These are phyloP conservation scores for Exserohilum rostratum DNA, from an alignment of 2,329 filamentous ascomycete species.

Conservation along the genomic window DNA sequence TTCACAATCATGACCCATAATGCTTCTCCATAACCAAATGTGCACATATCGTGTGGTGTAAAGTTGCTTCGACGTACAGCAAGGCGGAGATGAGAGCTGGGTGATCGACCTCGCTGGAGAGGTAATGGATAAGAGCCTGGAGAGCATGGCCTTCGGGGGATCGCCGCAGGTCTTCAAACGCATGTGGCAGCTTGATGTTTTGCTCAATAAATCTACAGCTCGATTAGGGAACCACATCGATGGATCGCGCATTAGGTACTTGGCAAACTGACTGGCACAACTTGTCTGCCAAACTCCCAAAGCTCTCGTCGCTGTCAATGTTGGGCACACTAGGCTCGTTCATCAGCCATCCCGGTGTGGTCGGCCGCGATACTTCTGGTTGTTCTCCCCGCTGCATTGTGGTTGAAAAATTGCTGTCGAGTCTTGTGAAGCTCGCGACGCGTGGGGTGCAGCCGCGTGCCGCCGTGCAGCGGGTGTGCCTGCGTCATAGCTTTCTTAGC, in stretches of 20 bases:
- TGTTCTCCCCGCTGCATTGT: conserved; percentile 9
- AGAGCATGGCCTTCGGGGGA: conserved; percentile 64
- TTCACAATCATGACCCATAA: not conserved
- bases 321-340: conserved; percentile 57
- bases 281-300: conserved; percentile 70
- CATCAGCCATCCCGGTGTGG: conserved; percentile 36
- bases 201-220: conserved; percentile 55
- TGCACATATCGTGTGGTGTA: not conserved
- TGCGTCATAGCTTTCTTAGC: conserved; percentile 30
- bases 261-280: conserved; percentile 55
- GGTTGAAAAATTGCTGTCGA: conserved; percentile 8
- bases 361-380: conserved; percentile 34
- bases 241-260: conserved; percentile 1
- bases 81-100: conserved; percentile 74
- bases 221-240: conserved; percentile 21
- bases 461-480: conserved; percentile 1
- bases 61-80: conserved; percentile 60
- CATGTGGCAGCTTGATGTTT: conserved; percentile 67
- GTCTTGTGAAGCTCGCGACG: conserved; percentile 11
- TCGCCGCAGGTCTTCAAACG: conserved; percentile 75
- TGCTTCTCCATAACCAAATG: not conserved
- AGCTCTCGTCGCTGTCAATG: conserved; percentile 64
- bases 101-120: conserved; percentile 68
- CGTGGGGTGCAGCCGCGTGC: conserved; percentile 11
- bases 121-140: conserved; percentile 68